Conservation (phyloP, 345 rosid genomes). For the Salix koriyanagi region DNA sequence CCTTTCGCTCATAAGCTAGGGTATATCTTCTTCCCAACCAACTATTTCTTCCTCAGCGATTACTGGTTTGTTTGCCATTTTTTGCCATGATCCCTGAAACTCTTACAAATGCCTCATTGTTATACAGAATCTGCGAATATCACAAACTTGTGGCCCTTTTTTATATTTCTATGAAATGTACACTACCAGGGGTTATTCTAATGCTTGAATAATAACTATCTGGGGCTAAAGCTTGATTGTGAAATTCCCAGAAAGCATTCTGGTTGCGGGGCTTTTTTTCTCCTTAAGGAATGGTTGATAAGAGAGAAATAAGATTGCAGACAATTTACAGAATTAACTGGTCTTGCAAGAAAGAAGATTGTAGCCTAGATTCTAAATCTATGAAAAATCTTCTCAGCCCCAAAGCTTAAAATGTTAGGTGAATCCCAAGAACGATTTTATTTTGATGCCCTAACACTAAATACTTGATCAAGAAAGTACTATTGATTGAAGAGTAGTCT, state of each 20-base stretch:
- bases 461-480: not conserved
- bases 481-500: not conserved
- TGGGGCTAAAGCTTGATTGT: not conserved
- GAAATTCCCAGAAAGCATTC: not conserved
- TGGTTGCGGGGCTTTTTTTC: not conserved
- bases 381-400: not conserved
- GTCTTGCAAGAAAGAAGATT: not conserved
- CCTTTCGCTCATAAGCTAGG: constrained; percentile 93
- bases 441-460: not conserved
- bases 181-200: not conserved
- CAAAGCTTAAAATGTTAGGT: not conserved
- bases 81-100: not conserved
- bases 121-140: not conserved
- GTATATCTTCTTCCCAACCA: constrained; percentile 23
- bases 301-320: not conserved
- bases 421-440: not conserved
- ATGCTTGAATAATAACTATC: not conserved
- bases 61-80: not conserved
- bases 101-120: not conserved
- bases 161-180: too few relatives aligned
- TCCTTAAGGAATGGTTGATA: not conserved
- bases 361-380: not conserved
- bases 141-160: not conserved
- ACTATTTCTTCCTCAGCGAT: not conserved
- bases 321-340: not conserved